Conservation (phyloP, 2,329 filamentous ascomycete genomes). For the Curvularia verruculosa region DNA sequence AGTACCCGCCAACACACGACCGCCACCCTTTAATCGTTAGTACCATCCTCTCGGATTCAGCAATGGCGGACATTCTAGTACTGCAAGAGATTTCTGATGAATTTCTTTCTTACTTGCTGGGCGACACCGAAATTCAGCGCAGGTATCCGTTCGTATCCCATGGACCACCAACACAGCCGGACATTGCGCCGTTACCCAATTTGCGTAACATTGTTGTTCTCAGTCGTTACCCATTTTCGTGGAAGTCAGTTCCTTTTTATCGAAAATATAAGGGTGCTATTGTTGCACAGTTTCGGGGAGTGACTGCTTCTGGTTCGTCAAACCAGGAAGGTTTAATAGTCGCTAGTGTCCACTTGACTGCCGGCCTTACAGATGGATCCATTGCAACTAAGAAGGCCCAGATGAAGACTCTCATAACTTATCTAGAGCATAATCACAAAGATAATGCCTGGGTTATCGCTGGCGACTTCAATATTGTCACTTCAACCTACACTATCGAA, state of each 20-base stretch:
- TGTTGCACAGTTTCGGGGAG: constrained; percentile 53
- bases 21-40: constrained; percentile 47
- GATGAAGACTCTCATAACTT: constrained; percentile 56
- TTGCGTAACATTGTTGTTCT: constrained; percentile 67
- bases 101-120: constrained; percentile 64
- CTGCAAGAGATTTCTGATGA: constrained; percentile 70
- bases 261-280: constrained; percentile 65
- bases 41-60: constrained; percentile 42
- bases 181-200: constrained; percentile 63
- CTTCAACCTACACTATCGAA: constrained; percentile 63
- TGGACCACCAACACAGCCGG: constrained; percentile 60
- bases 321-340: constrained; percentile 52
- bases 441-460: constrained; percentile 62
- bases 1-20: constrained; percentile 45
- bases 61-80: constrained; percentile 49
- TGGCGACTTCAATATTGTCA: constrained; percentile 70
- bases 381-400: constrained; percentile 64
- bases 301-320: constrained; percentile 38
- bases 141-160: constrained; percentile 64
- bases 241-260: constrained; percentile 61
- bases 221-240: constrained; percentile 62
- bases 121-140: constrained; percentile 52
- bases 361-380: constrained; percentile 65
- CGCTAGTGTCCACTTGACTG: constrained; percentile 66
- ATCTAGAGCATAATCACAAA: constrained; percentile 54